phyloP scores from a whole-genome alignment of 169 alveolate genomes.

The Amoebophrya sp. region DNA sequence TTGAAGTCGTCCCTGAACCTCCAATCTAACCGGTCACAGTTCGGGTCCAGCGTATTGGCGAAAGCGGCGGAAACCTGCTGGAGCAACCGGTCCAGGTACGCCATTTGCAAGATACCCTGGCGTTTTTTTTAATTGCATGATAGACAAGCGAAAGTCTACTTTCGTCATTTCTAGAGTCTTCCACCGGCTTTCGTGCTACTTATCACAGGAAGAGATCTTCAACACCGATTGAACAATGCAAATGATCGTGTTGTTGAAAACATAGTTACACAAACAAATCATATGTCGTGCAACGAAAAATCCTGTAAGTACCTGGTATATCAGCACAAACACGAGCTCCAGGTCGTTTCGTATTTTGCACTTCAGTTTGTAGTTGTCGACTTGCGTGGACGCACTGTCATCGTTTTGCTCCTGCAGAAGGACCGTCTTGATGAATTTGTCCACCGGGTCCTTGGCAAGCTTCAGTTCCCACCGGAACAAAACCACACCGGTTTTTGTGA shows the following conservation, averaged over 20 bases:
- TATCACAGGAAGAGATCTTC: background rate
- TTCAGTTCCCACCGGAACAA: background rate
- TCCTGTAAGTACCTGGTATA: background rate
- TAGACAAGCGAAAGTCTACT: background rate
- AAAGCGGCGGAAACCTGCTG: background rate
- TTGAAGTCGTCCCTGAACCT: too few relatives aligned
- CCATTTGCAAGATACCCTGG: background rate
- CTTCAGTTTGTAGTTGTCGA: background rate
- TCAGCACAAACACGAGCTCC: background rate
- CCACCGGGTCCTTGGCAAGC: background rate
- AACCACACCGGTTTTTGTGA: background rate
- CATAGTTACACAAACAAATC: too few relatives aligned
- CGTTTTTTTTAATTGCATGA: background rate
- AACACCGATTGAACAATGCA: too few relatives aligned
- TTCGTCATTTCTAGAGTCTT: background rate
- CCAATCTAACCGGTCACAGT: too few relatives aligned
- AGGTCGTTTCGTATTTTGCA: constrained; percentile 25
- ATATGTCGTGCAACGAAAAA: too few relatives aligned
- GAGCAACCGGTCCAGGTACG: background rate
- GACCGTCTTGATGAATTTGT: background rate
- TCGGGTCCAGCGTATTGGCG: too few relatives aligned
- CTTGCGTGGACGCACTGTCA: background rate
- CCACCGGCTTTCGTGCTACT: background rate
- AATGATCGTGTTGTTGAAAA: too few relatives aligned
- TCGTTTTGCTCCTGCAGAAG: background rate